phyloP scores from a whole-genome alignment of 345 rosid species.

The Gossypium anomalum region DNA sequence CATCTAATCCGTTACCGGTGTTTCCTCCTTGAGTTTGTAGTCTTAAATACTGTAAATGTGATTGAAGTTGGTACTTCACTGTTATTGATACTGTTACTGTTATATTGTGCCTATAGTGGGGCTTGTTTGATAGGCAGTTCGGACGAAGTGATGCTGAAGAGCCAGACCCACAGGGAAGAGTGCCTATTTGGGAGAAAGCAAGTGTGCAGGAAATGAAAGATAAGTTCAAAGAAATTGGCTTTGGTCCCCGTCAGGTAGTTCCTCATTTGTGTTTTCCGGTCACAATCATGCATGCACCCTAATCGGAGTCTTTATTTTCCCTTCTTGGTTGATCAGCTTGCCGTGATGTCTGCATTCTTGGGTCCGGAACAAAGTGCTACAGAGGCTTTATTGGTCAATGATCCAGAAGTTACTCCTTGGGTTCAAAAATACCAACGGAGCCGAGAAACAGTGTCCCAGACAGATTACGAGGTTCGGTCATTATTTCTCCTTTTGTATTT shows the following conservation, averaged over 20 bases:
- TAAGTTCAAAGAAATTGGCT: constrained; percentile 68
- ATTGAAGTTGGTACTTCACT: neutral
- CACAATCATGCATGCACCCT: neutral
- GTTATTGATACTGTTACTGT: constrained; percentile 2
- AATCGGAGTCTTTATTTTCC: constrained; percentile 1
- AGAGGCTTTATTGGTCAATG: constrained; percentile 57
- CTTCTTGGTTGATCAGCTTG: constrained; percentile 48
- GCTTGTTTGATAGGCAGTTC: constrained; percentile 76
- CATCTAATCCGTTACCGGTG: neutral
- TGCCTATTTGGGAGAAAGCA: constrained; percentile 77
- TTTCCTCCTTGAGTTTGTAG: neutral
- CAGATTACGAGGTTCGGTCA: constrained; percentile 76
- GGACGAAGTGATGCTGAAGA: constrained; percentile 69
- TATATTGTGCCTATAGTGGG: constrained; percentile 53
- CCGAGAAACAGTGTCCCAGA: constrained; percentile 88
- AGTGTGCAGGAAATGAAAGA: constrained; percentile 87
- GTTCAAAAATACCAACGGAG: constrained; percentile 83
- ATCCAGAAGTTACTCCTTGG: constrained; percentile 77
- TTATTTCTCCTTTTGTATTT: neutral
- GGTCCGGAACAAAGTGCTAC: constrained; percentile 88
- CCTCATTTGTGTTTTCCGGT: neutral
- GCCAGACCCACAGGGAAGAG: constrained; percentile 81
- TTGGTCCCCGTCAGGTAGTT: constrained; percentile 92
- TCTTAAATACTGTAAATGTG: neutral
- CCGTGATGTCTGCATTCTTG: constrained; percentile 92